Evolutionary conservation across 2,329 filamentous ascomycete species (phyloP).

Genomic region (Penicillium verrucosum): DNA sequence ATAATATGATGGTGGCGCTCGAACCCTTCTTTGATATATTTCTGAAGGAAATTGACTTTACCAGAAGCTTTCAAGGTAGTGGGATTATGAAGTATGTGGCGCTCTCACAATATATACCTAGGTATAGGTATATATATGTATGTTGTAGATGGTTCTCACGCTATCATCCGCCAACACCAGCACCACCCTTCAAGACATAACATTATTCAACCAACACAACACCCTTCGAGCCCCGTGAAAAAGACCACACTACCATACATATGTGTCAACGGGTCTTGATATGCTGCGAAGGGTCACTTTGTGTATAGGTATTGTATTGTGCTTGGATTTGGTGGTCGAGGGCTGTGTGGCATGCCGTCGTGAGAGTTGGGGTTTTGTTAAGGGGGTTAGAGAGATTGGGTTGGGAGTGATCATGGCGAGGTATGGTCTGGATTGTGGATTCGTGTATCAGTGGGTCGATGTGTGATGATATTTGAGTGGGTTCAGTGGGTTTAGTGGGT

Average conservation of each 20-base stretch:
- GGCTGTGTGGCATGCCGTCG: constrained; percentile 39
- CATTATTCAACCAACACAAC: background rate
- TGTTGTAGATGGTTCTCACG: background rate
- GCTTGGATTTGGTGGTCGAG: constrained; percentile 46
- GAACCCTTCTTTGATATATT: background rate
- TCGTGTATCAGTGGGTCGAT: background rate
- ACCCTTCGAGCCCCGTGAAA: background rate
- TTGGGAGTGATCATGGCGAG: background rate
- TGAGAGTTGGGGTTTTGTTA: constrained; percentile 40
- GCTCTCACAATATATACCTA: background rate
- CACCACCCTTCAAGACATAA: background rate
- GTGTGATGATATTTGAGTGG: background rate
- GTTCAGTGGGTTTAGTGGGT: background rate
- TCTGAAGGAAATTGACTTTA: background rate
- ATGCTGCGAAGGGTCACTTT: constrained; percentile 48
- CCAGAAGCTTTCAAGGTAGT: background rate
- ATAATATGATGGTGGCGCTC: background rate
- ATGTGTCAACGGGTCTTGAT: background rate
- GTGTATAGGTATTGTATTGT: constrained; percentile 35
- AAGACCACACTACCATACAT: background rate
- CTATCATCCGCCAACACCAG: background rate
- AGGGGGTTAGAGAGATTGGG: constrained; percentile 14
- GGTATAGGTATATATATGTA: no score
- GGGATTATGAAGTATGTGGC: background rate
- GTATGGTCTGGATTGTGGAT: background rate